These are phyloP conservation scores for Stemphylium lycopersici DNA, from an alignment of 2,329 filamentous ascomycete genomes.

Conservation along the genomic window DNA sequence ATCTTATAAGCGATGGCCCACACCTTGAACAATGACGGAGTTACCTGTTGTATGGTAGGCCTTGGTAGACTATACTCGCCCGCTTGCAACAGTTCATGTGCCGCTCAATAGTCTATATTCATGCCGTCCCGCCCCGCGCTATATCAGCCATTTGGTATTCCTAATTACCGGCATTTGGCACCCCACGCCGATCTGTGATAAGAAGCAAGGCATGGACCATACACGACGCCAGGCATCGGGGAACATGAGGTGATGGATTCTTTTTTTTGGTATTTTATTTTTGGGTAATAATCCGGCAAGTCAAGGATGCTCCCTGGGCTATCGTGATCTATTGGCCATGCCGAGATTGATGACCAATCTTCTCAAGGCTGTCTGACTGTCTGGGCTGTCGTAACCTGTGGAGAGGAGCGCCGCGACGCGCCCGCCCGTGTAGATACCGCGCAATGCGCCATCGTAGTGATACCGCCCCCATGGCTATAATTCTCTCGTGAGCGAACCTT, in stretches of 20 bases:
- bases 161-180: neutral
- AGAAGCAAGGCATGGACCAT: neutral
- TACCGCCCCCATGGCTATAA: neutral
- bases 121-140: conserved; percentile 2
- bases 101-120: neutral
- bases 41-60: too few relatives aligned
- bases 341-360: neutral
- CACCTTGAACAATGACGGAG: too few relatives aligned
- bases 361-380: neutral
- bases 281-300: neutral
- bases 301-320: neutral
- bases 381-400: neutral
- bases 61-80: neutral
- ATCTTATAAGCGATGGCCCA: neutral
- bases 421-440: neutral
- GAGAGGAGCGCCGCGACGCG: neutral
- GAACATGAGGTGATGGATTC: neutral
- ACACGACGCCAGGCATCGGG: neutral
- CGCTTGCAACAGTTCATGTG: conserved; percentile 3
- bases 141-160: neutral
- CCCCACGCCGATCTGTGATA: neutral
- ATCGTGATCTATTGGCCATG: neutral
- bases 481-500: neutral
- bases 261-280: neutral
- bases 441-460: neutral